Evolutionary conservation across 768 basidiomycete species (phyloP).

Genomic region (Baorangia bicolor): DNA sequence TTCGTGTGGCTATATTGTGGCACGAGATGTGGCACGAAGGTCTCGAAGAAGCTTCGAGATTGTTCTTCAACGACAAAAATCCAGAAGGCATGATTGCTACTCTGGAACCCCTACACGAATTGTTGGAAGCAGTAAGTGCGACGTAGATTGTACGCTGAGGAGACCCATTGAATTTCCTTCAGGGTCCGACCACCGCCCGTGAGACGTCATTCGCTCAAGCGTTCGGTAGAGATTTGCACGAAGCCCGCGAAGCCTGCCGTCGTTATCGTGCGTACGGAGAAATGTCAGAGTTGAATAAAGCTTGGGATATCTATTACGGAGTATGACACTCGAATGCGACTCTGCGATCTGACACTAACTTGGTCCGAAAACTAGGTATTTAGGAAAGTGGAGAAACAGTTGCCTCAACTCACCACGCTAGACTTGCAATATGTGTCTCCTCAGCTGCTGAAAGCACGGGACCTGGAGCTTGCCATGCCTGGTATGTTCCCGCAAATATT

Average conservation of each 20-base stretch:
- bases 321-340: slow-evolving; percentile 42
- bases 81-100: slow-evolving; percentile 95
- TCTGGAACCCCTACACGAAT: slow-evolving; percentile 88
- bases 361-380: slow-evolving; percentile 62
- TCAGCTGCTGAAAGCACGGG: slow-evolving; percentile 79
- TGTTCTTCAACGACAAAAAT: slow-evolving; percentile 97
- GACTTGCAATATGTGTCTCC: slow-evolving; percentile 99
- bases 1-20: slow-evolving; percentile 97
- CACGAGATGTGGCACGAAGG: slow-evolving; percentile 99
- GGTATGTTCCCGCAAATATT: slow-evolving; percentile 44
- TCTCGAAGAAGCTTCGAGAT: slow-evolving; percentile 92
- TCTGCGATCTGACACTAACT: background rate
- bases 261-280: slow-evolving; percentile 87
- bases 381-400: slow-evolving; percentile 92
- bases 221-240: slow-evolving; percentile 88
- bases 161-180: slow-evolving; percentile 5
- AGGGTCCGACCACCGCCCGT: slow-evolving; percentile 93
- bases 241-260: slow-evolving; percentile 88
- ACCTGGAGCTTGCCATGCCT: slow-evolving; percentile 94
- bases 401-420: slow-evolving; percentile 83
- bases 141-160: background rate
- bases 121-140: slow-evolving; percentile 76
- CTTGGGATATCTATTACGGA: slow-evolving; percentile 98
- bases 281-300: slow-evolving; percentile 86
- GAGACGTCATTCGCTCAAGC: slow-evolving; percentile 95